These are phyloP conservation scores for Tetrastigma voinierianum DNA, from an alignment of 164 flowering plant species.

Conservation along the genomic window DNA sequence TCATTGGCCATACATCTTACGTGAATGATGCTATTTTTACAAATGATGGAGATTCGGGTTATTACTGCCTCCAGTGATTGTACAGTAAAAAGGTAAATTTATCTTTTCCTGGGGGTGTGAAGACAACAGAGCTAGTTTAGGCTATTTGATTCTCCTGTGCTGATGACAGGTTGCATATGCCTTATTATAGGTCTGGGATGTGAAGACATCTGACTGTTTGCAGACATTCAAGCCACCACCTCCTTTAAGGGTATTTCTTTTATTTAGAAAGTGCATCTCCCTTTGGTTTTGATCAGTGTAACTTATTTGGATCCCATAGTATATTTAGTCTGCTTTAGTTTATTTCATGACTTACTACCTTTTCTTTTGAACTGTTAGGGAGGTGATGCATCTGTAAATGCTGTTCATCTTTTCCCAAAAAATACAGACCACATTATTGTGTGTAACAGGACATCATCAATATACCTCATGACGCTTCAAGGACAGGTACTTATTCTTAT, in stretches of 20 bases:
- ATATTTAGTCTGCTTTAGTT: not conserved
- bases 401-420: slow-evolving; percentile 92
- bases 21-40: slow-evolving; percentile 96
- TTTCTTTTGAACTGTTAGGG: slow-evolving; percentile 52
- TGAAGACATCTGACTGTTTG: slow-evolving; percentile 84
- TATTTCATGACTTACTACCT: slow-evolving; percentile 1
- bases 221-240: slow-evolving; percentile 99
- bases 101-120: not conserved
- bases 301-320: not conserved
- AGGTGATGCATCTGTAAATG: slow-evolving; percentile 96
- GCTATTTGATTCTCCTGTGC: slow-evolving; percentile 1
- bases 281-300: not conserved
- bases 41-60: slow-evolving; percentile 80
- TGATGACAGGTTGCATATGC: not conserved
- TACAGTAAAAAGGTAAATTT: slow-evolving; percentile 81
- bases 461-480: slow-evolving; percentile 94
- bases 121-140: not conserved
- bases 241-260: slow-evolving; percentile 58
- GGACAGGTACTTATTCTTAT: slow-evolving; percentile 71
- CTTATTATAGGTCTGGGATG: slow-evolving; percentile 85
- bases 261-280: slow-evolving; percentile 6
- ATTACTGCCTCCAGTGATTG: slow-evolving; percentile 99
- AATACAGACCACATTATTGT: slow-evolving; percentile 86
- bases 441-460: slow-evolving; percentile 94
- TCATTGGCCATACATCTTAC: slow-evolving; percentile 93